Percentiles rank a stretch among this genome's conserved stretches.
Evolutionary conservation across 768 basidiomycete genomes (phyloP).

Genomic region (Auriscalpium microsporum): DNA sequence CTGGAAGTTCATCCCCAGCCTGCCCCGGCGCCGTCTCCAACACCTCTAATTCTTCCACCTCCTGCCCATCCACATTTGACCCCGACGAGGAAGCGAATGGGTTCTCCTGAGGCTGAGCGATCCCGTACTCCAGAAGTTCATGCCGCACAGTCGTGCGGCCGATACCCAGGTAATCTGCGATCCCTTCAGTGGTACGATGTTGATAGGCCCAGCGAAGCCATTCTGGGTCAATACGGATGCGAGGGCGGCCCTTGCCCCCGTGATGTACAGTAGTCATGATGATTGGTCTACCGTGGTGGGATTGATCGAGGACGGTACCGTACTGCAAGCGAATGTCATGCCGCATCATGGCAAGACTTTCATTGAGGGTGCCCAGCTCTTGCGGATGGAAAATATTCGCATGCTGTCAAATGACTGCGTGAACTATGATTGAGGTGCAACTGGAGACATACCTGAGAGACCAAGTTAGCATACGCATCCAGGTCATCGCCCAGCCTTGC

Average conservation of each 20-base stretch:
- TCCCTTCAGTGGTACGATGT: constrained; percentile 6
- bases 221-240: constrained; percentile 11
- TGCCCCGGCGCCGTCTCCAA: not conserved
- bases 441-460: constrained; percentile 6
- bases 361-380: not conserved
- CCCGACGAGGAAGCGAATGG: not conserved
- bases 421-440: not conserved
- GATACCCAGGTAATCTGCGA: constrained; percentile 14
- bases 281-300: not conserved
- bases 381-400: not conserved
- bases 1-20: not conserved
- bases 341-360: not conserved
- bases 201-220: constrained; percentile 16
- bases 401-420: not conserved
- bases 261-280: not conserved
- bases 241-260: constrained; percentile 4
- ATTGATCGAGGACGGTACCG: not conserved
- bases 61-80: not conserved
- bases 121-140: constrained; percentile 13
- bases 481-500: constrained; percentile 15
- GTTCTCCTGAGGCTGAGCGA: constrained; percentile 6
- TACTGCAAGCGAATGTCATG: constrained; percentile 1
- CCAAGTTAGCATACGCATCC: constrained; percentile 4
- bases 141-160: constrained; percentile 9
- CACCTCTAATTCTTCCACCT: not conserved